These are phyloP conservation scores for Clitoria ternatea DNA, from an alignment of 306 rosid genomes.

Conservation along the genomic window DNA sequence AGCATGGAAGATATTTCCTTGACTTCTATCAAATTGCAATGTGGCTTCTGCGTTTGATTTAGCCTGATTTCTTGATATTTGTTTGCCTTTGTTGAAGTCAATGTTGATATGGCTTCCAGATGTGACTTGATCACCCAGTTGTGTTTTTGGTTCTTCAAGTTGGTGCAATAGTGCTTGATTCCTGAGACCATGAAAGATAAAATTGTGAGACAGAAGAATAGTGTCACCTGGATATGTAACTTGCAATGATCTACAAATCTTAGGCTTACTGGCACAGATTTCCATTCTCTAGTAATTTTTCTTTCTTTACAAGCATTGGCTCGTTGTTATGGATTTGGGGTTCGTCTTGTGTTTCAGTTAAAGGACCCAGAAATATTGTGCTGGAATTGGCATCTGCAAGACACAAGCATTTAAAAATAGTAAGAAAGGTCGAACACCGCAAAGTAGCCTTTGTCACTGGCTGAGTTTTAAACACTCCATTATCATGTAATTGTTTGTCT, in stretches of 20 bases:
- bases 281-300: background rate
- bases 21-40: background rate
- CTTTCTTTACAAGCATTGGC: background rate
- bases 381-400: constrained; percentile 13
- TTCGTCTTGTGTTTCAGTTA: background rate
- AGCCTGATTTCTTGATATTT: background rate
- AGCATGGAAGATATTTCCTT: background rate
- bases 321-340: background rate
- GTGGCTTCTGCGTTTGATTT: background rate
- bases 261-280: background rate
- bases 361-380: background rate
- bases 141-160: background rate
- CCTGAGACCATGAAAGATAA: background rate
- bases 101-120: background rate
- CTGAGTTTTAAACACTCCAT: background rate
- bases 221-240: background rate
- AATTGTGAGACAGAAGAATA: background rate
- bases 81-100: background rate
- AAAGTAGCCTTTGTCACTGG: background rate
- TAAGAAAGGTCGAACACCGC: background rate
- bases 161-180: background rate
- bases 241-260: background rate
- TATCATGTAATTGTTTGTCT: background rate
- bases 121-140: background rate
- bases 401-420: background rate